Percentiles rank a stretch among this genome's conserved stretches.
These are phyloP conservation scores for Zizania palustris DNA, from an alignment of 202 grass and related monocot species.

Conservation along the genomic window DNA sequence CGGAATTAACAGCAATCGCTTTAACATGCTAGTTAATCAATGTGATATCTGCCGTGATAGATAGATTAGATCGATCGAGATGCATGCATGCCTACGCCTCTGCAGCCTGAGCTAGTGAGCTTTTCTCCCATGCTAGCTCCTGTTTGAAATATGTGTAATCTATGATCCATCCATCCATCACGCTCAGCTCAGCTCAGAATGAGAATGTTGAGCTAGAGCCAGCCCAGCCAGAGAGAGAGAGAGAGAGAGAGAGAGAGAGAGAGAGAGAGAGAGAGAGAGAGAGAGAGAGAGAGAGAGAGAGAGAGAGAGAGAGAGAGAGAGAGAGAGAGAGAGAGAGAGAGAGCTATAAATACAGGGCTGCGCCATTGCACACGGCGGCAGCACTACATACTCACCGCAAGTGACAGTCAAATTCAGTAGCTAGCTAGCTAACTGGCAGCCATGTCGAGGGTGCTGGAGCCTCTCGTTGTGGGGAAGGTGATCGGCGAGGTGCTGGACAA, in stretches of 20 bases:
- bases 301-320: no score
- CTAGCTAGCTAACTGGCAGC: background rate
- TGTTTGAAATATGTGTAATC: constrained; percentile 37
- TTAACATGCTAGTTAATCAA: constrained; percentile 11
- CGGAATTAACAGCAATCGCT: constrained; percentile 3
- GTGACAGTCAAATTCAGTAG: constrained; percentile 16
- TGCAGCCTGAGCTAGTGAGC: constrained; percentile 8
- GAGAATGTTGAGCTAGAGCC: constrained; percentile 27
- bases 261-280: no score
- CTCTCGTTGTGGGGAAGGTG: constrained; percentile 82
- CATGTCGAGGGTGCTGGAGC: constrained; percentile 75
- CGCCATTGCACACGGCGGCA: no score
- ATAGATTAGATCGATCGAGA: background rate
- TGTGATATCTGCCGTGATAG: constrained; percentile 13
- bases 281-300: no score
- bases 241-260: no score
- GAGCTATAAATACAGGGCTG: no score
- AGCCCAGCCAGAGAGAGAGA: background rate
- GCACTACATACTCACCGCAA: no score
- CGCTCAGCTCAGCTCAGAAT: constrained; percentile 11
- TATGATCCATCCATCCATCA: constrained; percentile 38
- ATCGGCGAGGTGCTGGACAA: constrained; percentile 85
- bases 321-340: no score
- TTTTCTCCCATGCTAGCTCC: constrained; percentile 26
- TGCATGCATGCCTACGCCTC: no score